Conservation (phyloP, 164 flowering plant genomes). For the Dillenia suffruticosa region DNA sequence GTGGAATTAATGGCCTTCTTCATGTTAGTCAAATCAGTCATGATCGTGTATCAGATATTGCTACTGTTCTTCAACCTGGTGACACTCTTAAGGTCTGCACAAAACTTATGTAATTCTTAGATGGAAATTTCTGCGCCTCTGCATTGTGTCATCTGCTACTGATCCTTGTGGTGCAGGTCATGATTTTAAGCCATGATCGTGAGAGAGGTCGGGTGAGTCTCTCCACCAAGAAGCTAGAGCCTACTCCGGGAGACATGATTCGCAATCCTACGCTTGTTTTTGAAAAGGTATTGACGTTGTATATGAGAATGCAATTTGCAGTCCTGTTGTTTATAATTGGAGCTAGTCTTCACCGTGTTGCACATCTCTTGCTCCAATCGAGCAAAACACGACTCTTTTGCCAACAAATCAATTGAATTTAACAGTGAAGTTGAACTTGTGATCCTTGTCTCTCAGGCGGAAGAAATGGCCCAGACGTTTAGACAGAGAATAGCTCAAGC, state of each 20-base stretch:
- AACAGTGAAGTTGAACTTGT: background rate
- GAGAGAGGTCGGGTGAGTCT: conserved; percentile 97
- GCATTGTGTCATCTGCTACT: background rate
- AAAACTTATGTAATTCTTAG: background rate
- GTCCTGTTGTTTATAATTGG: background rate
- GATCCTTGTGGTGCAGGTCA: conserved; percentile 45
- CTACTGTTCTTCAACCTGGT: conserved; percentile 94
- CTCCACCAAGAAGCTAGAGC: conserved; percentile 96
- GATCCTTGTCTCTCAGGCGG: conserved; percentile 54
- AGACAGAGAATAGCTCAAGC: conserved; percentile 99
- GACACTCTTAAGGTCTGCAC: conserved; percentile 78
- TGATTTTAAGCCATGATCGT: conserved; percentile 95
- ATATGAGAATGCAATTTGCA: background rate
- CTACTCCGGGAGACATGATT: conserved; percentile 99
- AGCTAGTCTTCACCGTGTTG: background rate
- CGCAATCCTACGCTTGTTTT: conserved; percentile 94
- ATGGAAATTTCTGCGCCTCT: background rate
- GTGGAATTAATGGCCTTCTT: conserved; percentile 96
- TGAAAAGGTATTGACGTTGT: conserved; percentile 64
- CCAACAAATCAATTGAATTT: too few relatives aligned
- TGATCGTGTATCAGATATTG: conserved; percentile 90
- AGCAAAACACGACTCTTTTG: background rate
- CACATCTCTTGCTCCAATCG: background rate
- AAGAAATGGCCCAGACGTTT: conserved; percentile 99
- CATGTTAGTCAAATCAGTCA: conserved; percentile 99